phyloP scores from a whole-genome alignment of 2,329 filamentous ascomycete genomes.

The Amesomyces nigricolor region DNA sequence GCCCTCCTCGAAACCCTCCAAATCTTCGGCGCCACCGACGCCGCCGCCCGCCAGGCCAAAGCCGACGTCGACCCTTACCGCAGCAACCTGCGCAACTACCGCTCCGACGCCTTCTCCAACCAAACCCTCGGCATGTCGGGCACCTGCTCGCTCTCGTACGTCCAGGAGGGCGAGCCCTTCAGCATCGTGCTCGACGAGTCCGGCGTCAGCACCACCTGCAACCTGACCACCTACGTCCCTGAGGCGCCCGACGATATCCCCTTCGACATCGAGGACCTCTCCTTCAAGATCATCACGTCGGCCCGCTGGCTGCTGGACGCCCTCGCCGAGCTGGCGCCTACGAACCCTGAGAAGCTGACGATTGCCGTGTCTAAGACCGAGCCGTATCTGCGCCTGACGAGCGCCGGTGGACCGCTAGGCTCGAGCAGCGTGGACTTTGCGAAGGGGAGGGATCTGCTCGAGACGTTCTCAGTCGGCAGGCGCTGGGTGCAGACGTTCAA shows the following conservation, averaged over 20 bases:
- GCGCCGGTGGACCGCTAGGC: constrained; percentile 52
- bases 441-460: constrained; percentile 60
- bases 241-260: constrained; percentile 76
- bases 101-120: constrained; percentile 72
- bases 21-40: constrained; percentile 84
- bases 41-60: constrained; percentile 52
- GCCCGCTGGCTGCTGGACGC: constrained; percentile 66
- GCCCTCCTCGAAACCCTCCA: constrained; percentile 90
- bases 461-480: constrained; percentile 63
- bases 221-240: constrained; percentile 80
- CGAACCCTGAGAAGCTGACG: constrained; percentile 67
- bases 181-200: constrained; percentile 81
- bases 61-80: constrained; percentile 55
- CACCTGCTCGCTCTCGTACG: constrained; percentile 78
- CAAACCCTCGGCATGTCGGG: constrained; percentile 78
- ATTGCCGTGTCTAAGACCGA: constrained; percentile 58
- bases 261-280: constrained; percentile 71
- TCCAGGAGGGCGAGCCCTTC: constrained; percentile 67
- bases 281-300: constrained; percentile 94
- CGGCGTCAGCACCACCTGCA: constrained; percentile 82
- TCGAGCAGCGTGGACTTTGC: constrained; percentile 62
- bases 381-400: constrained; percentile 71
- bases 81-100: constrained; percentile 56
- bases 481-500: constrained; percentile 70
- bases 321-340: constrained; percentile 61